These are phyloP conservation scores for Hemisphaericaspora lyxosophila DNA, from an alignment of 1,139 yeast genomes.

Conservation along the genomic window DNA sequence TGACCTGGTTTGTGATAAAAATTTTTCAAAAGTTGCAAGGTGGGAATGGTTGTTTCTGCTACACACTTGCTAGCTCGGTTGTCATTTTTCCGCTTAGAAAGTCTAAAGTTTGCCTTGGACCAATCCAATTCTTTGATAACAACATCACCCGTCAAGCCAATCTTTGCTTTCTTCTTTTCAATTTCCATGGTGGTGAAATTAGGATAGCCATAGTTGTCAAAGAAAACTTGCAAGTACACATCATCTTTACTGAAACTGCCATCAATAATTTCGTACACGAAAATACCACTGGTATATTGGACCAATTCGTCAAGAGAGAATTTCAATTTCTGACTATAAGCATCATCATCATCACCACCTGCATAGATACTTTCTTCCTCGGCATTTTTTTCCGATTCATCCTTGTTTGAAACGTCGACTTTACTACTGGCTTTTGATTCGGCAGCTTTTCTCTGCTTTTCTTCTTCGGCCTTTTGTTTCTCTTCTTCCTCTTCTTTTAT, in stretches of 20 bases:
- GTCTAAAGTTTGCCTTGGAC: conserved; percentile 64
- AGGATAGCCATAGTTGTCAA: conserved; percentile 71
- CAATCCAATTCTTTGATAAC: conserved; percentile 73
- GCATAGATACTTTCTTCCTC: conserved; percentile 4
- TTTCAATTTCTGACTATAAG: conserved; percentile 47
- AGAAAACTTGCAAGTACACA: conserved; percentile 66
- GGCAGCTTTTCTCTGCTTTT: conserved; percentile 31
- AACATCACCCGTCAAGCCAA: conserved; percentile 69
- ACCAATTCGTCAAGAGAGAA: conserved; percentile 64
- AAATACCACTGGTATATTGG: conserved; percentile 70
- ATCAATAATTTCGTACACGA: conserved; percentile 63
- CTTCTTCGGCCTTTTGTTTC: conserved; percentile 26
- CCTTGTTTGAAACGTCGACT: conserved; percentile 8
- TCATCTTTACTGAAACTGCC: conserved; percentile 55
- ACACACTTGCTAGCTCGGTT: conserved; percentile 58
- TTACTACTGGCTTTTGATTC: conserved; percentile 23
- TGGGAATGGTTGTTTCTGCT: conserved; percentile 67
- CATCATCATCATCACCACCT: conserved; percentile 31
- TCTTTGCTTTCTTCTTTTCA: conserved; percentile 35
- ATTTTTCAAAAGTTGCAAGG: conserved; percentile 63
- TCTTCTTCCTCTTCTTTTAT: conserved; percentile 53
- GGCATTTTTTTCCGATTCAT: conserved; percentile 19
- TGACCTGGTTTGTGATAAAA: conserved; percentile 60
- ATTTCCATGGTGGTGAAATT: conserved; percentile 55
- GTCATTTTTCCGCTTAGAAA: conserved; percentile 52